These are phyloP conservation scores for Aspergillus candidus DNA, from an alignment of 2,329 filamentous ascomycete genomes.

Conservation along the genomic window DNA sequence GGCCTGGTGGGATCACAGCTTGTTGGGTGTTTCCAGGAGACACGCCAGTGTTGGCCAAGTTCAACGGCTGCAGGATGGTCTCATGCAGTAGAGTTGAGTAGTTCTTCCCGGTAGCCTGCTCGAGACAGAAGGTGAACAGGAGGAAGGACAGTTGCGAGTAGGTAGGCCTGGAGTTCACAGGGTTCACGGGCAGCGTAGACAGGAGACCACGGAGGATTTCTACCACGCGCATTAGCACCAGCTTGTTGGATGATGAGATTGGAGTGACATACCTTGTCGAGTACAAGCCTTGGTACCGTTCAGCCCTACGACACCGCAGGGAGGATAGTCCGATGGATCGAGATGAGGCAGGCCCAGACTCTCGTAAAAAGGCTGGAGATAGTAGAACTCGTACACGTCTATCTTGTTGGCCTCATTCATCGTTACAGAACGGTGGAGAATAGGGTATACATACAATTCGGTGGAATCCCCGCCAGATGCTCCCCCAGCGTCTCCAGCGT, in stretches of 20 bases:
- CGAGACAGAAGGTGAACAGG: slow-evolving; percentile 32
- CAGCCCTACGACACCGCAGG: slow-evolving; percentile 33
- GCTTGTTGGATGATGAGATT: background rate
- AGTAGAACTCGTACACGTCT: slow-evolving; percentile 36
- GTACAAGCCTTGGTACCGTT: slow-evolving; percentile 27
- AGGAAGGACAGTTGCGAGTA: slow-evolving; percentile 42
- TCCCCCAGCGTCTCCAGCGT: slow-evolving; percentile 34
- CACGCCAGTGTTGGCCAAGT: slow-evolving; percentile 19
- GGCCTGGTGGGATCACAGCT: slow-evolving; percentile 32
- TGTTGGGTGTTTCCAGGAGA: slow-evolving; percentile 24
- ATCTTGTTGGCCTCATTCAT: slow-evolving; percentile 1
- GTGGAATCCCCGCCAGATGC: slow-evolving; percentile 32
- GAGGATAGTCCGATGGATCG: slow-evolving; percentile 29
- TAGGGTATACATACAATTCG: slow-evolving; percentile 28
- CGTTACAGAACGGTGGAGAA: background rate
- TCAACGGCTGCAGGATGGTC: slow-evolving; percentile 20
- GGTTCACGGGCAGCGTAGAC: slow-evolving; percentile 23
- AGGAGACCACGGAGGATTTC: slow-evolving; percentile 30
- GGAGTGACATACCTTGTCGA: slow-evolving; percentile 22
- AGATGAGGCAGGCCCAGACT: slow-evolving; percentile 34
- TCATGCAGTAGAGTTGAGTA: slow-evolving; percentile 19
- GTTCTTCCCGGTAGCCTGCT: slow-evolving; percentile 18
- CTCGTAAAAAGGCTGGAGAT: slow-evolving; percentile 31
- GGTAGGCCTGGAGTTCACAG: slow-evolving; percentile 29
- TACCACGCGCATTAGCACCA: slow-evolving; percentile 9